Evolutionary conservation across 306 rosid genomes (phyloP).

Genomic region (Quercus gilva): DNA sequence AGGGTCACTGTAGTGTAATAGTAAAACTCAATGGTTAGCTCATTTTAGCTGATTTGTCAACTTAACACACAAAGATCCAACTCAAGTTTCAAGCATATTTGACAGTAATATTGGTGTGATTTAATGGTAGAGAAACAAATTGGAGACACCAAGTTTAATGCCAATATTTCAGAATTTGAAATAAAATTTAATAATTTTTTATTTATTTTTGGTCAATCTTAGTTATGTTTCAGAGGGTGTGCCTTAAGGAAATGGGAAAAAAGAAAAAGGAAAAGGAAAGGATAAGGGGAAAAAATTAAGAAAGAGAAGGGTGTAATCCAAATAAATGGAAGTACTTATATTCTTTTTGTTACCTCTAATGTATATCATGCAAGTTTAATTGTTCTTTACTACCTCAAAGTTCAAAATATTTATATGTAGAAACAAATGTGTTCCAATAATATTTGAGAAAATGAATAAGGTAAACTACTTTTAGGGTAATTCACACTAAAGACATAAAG

Average conservation of each 20-base stretch:
- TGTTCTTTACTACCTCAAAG: background rate
- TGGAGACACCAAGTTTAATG: background rate
- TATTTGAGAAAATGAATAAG: background rate
- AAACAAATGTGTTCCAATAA: background rate
- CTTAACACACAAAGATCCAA: background rate
- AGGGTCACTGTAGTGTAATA: background rate
- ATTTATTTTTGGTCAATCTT: too few relatives aligned
- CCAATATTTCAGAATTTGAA: background rate
- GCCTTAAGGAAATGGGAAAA: too few relatives aligned
- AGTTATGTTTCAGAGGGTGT: too few relatives aligned
- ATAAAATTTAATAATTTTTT: too few relatives aligned
- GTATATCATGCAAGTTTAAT: background rate
- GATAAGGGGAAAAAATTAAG: too few relatives aligned
- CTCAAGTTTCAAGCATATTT: background rate
- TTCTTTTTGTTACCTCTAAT: background rate
- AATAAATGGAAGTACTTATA: background rate
- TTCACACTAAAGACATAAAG: background rate
- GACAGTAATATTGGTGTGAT: background rate
- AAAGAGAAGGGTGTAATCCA: too few relatives aligned
- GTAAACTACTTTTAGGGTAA: background rate
- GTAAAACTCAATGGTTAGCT: background rate
- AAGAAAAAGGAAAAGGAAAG: too few relatives aligned
- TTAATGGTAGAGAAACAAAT: background rate
- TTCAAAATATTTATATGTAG: background rate
- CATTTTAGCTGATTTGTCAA: background rate